Percentiles rank a stretch among this genome's conserved stretches.
These are phyloP conservation scores for Protea cynaroides DNA, from an alignment of 164 flowering plant species.

Conservation along the genomic window DNA sequence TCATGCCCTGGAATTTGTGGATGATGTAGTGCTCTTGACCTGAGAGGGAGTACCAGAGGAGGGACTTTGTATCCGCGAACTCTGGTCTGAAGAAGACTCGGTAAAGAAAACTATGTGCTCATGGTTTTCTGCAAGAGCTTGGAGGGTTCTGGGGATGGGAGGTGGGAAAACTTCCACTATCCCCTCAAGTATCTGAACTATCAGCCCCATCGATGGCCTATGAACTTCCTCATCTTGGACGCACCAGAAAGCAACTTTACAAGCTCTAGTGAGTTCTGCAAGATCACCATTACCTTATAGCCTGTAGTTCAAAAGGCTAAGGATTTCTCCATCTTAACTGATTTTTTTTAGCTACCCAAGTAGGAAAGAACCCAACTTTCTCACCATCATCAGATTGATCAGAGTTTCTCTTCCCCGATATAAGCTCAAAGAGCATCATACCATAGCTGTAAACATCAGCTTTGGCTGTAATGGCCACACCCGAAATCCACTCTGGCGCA, in stretches of 20 bases:
- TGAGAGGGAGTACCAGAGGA: slow-evolving; percentile 13
- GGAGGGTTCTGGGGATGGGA: slow-evolving; percentile 1
- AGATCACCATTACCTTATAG: slow-evolving; percentile 3
- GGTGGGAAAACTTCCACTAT: slow-evolving; percentile 2
- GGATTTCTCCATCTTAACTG: slow-evolving; percentile 1
- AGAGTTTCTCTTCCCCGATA: slow-evolving; percentile 11
- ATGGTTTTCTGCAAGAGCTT: slow-evolving; percentile 2
- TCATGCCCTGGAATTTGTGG: slow-evolving; percentile 7
- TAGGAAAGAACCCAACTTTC: not conserved
- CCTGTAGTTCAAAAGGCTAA: slow-evolving; percentile 1
- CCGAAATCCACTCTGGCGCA: slow-evolving; percentile 14
- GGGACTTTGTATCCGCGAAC: slow-evolving; percentile 5
- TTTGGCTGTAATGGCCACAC: slow-evolving; percentile 7
- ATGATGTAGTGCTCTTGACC: slow-evolving; percentile 11
- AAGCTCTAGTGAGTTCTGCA: slow-evolving; percentile 10
- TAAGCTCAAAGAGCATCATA: slow-evolving; percentile 9
- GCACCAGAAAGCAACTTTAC: slow-evolving; percentile 14
- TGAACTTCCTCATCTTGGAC: slow-evolving; percentile 11
- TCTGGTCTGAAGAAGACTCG: slow-evolving; percentile 10
- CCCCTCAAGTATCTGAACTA: slow-evolving; percentile 12
- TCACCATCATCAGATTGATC: not conserved
- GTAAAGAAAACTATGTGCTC: slow-evolving; percentile 8
- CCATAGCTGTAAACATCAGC: slow-evolving; percentile 14
- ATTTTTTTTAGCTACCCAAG: not conserved
- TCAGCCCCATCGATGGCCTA: slow-evolving; percentile 15